Percentiles rank a stretch among this genome's conserved stretches.
Conservation (phyloP, 2,329 filamentous ascomycete genomes). For the Teratosphaeriaceae sp. region DNA sequence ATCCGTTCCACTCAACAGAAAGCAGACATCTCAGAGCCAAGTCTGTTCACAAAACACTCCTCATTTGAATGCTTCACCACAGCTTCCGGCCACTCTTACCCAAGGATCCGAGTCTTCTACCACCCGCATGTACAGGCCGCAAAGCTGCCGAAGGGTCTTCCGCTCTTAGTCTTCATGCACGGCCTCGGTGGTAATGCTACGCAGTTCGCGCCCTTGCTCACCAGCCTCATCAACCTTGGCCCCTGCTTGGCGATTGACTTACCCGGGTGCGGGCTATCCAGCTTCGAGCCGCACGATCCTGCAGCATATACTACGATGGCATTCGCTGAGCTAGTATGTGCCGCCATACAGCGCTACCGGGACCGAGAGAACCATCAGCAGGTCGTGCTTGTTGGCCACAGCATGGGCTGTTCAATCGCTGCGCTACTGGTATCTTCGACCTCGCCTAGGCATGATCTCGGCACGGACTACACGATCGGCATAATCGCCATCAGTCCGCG, state of each 20-base stretch:
- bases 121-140: slow-evolving; percentile 74
- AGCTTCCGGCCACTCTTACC: slow-evolving; percentile 59
- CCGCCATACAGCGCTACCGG: slow-evolving; percentile 66
- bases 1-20: slow-evolving; percentile 19
- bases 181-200: slow-evolving; percentile 87
- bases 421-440: slow-evolving; percentile 61
- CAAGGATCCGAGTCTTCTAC: slow-evolving; percentile 74
- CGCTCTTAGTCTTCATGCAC: slow-evolving; percentile 83
- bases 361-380: slow-evolving; percentile 58
- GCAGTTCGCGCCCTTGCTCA: slow-evolving; percentile 77
- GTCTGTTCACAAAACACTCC: slow-evolving; percentile 73
- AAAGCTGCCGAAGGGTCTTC: slow-evolving; percentile 69
- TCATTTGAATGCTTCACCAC: slow-evolving; percentile 67
- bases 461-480: slow-evolving; percentile 56
- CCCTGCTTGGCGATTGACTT: slow-evolving; percentile 84
- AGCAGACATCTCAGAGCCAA: slow-evolving; percentile 57
- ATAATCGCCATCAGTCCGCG: slow-evolving; percentile 77
- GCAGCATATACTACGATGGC: slow-evolving; percentile 73
- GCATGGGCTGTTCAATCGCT: slow-evolving; percentile 77
- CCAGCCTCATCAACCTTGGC: slow-evolving; percentile 73
- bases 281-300: slow-evolving; percentile 64
- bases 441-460: slow-evolving; percentile 37
- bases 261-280: slow-evolving; percentile 79
- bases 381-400: slow-evolving; percentile 78
- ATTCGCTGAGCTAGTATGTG: slow-evolving; percentile 66